phyloP scores from a whole-genome alignment of 331 rosid genomes.

The Quercus lobata region DNA sequence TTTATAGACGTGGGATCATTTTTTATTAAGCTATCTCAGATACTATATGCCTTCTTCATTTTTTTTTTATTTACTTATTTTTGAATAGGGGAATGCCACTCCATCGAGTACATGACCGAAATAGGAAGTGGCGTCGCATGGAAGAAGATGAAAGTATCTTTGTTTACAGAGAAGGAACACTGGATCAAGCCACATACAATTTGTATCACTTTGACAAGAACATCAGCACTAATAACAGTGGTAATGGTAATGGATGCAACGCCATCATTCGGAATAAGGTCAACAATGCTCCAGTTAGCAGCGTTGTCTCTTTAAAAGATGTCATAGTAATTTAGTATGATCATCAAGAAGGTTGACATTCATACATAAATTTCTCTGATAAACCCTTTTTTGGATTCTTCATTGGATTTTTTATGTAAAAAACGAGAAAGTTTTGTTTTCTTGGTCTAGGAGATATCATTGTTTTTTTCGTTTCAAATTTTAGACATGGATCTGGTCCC shows the following conservation, averaged over 20 bases:
- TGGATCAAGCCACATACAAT: constrained; percentile 33
- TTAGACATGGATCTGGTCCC: not conserved
- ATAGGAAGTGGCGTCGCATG: constrained; percentile 46
- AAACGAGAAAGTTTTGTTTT: not conserved
- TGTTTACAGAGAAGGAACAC: constrained; percentile 56
- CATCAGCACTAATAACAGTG: not conserved
- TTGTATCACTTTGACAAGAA: constrained; percentile 23
- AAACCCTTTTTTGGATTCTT: not conserved
- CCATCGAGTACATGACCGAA: constrained; percentile 27
- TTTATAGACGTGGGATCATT: not conserved
- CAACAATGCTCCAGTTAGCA: not conserved
- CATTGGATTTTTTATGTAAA: not conserved
- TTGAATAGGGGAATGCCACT: constrained; percentile 47
- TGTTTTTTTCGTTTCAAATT: not conserved
- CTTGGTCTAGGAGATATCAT: not conserved
- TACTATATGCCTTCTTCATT: too few relatives aligned
- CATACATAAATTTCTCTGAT: not conserved
- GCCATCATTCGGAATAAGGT: constrained; percentile 17
- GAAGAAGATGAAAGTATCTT: constrained; percentile 38
- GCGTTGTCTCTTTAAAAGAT: constrained; percentile 45
- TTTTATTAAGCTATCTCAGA: not conserved
- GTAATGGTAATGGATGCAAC: not conserved
- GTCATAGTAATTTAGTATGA: constrained; percentile 4
- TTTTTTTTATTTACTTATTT: not conserved
- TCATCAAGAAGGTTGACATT: not conserved